Evolutionary conservation across 257 asterid species (phyloP), one percentile per base, ranked within the genome.

Genomic region (Solanum bulbocastanum): DNA sequence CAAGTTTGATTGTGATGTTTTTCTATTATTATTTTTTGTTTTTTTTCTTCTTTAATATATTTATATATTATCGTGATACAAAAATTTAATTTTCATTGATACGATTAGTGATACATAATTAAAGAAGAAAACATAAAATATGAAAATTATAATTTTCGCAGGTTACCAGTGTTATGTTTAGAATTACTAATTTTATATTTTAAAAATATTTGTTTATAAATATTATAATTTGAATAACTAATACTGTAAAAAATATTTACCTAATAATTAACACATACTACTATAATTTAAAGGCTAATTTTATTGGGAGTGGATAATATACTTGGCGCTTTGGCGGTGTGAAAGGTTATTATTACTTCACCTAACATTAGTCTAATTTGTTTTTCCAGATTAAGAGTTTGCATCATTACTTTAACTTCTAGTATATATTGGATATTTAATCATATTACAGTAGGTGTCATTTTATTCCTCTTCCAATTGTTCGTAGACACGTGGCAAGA

Each of bases 1-100:
- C 90, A 89, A 85, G 89, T 73, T 75, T 88, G 82, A 87, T 89
- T 89, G 68, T 60, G 68, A 79, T 72, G 35, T 20, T 25, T 81
- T 81, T 81, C 40, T 27, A 23, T 27, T 46, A 14, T 40, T 27
- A 12, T 15, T 8, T 27, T 15, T 8, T 15, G 1, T 25, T 44
- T 42, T 13, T 8, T 0, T 20, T 2, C 65, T 20, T 56, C 65
- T 56, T 20, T 1, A 56, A 20, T 36, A 23, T n/a, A 75, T 37
- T 75, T 76, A 73, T 20, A 22, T 20, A 10, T 36, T 36, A 5
- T 20, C 20, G n/a, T 10, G 22, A 23, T 15, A 9, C 14, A 18
- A 6, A 72, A 33, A 33, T 8, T 33, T 11, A 25, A 2, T 7
- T 12, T 66, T 11, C 18, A 25, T n/a, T 72, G 14, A 72, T 6